Conservation (phyloP, 1,139 yeast species). For the Suzukiozyma palmioleophila region DNA sequence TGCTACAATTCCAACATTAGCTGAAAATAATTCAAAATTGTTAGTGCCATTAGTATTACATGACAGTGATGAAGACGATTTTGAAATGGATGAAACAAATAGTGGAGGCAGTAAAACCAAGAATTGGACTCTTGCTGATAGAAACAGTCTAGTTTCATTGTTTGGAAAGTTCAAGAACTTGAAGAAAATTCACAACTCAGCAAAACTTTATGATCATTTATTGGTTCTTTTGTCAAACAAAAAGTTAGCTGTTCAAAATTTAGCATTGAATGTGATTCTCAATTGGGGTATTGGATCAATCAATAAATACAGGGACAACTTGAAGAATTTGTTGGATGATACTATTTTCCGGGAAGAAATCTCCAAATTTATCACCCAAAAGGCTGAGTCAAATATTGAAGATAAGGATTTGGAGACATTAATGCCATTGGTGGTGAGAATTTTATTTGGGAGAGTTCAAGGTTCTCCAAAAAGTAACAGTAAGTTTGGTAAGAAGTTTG, state of each 20-base stretch:
- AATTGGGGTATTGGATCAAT: constrained; percentile 58
- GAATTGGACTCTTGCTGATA: constrained; percentile 59
- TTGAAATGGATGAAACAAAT: constrained; percentile 13
- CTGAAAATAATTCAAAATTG: constrained; percentile 55
- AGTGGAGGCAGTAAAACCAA: constrained; percentile 9
- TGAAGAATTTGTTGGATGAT: constrained; percentile 76
- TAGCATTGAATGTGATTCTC: constrained; percentile 70
- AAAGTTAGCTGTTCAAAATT: constrained; percentile 58
- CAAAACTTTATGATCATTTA: constrained; percentile 50
- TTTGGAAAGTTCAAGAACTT: constrained; percentile 66
- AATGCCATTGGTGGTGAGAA: constrained; percentile 71
- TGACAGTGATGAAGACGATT: constrained; percentile 16
- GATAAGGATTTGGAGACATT: constrained; percentile 53
- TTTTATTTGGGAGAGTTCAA: constrained; percentile 85
- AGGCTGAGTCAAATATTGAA: constrained; percentile 54
- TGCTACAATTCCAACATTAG: constrained; percentile 54
- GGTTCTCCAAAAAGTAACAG: constrained; percentile 54
- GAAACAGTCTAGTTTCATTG: constrained; percentile 55
- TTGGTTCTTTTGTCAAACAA: constrained; percentile 61
- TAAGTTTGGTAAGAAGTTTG: constrained; percentile 68
- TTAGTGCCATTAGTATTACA: constrained; percentile 55
- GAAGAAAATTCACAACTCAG: constrained; percentile 47
- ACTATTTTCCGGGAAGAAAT: constrained; percentile 83
- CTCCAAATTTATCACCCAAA: constrained; percentile 51
- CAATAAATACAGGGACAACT: constrained; percentile 66